phyloP scores from a whole-genome alignment of 2,329 filamentous ascomycete species.

The Hymenoscyphus fraxineus region DNA sequence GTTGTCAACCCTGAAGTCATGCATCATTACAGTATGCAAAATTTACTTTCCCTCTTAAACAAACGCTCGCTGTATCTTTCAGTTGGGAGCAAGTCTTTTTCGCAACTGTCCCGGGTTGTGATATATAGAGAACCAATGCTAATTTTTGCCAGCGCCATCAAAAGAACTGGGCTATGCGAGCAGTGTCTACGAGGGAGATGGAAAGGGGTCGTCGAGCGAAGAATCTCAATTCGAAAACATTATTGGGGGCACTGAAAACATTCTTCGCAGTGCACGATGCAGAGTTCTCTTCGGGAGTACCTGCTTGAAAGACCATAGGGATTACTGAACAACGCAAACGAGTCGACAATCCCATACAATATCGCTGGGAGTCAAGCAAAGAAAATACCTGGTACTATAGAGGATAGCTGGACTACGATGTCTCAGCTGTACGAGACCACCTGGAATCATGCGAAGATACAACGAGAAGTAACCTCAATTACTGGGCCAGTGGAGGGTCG shows the following conservation, averaged over 20 bases:
- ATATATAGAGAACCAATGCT: too few species aligned
- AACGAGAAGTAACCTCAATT: too few species aligned
- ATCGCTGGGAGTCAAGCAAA: too few species aligned
- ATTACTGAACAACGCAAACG: neutral
- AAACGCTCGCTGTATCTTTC: too few species aligned
- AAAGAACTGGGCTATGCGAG: slow-evolving; percentile 7
- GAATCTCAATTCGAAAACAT: slow-evolving; percentile 6
- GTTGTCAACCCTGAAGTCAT: slow-evolving; percentile 6
- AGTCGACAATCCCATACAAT: neutral
- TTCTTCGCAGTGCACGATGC: slow-evolving; percentile 7
- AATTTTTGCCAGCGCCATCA: neutral
- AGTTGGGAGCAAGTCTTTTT: too few species aligned
- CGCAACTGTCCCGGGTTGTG: too few species aligned
- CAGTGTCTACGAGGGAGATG: neutral
- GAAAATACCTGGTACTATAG: too few species aligned
- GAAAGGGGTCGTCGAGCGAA: neutral
- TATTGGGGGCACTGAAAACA: slow-evolving; percentile 9
- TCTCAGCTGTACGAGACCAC: too few species aligned
- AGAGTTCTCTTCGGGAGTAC: slow-evolving; percentile 4
- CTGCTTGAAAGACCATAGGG: slow-evolving; percentile 4
- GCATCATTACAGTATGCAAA: slow-evolving; percentile 2
- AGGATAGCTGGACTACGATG: too few species aligned
- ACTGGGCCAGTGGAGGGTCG: too few species aligned
- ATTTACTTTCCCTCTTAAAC: too few species aligned
- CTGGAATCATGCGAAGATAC: too few species aligned